Evolutionary conservation across 768 basidiomycete species (phyloP).

Genomic region (Plicaturopsis crispa): DNA sequence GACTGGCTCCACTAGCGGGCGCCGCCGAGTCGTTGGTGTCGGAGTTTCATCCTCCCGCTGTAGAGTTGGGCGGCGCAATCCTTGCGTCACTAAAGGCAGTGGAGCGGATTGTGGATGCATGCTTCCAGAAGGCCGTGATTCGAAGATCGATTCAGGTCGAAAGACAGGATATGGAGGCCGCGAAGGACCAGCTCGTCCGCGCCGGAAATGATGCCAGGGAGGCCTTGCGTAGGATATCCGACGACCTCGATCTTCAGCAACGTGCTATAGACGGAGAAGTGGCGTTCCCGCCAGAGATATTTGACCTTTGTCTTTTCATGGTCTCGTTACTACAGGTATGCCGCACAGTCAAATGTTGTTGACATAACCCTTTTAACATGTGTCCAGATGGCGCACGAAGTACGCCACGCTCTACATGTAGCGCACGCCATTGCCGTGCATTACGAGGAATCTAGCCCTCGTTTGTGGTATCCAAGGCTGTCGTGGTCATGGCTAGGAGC

Average conservation of each 20-base stretch:
- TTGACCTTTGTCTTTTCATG: slow-evolving; percentile 30
- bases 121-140: slow-evolving; percentile 15
- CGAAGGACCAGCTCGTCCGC: slow-evolving; percentile 15
- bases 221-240: slow-evolving; percentile 23
- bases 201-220: slow-evolving; percentile 19
- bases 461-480: slow-evolving; percentile 33
- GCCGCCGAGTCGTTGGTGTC: slow-evolving; percentile 8
- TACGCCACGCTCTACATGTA: slow-evolving; percentile 25
- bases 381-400: slow-evolving; percentile 35
- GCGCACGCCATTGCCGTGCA: slow-evolving; percentile 19
- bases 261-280: slow-evolving; percentile 11
- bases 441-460: slow-evolving; percentile 22
- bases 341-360: background rate
- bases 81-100: slow-evolving; percentile 26
- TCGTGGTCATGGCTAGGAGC: slow-evolving; percentile 35
- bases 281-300: slow-evolving; percentile 20
- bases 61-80: slow-evolving; percentile 26
- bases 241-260: slow-evolving; percentile 20
- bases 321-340: slow-evolving; percentile 38
- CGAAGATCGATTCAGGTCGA: slow-evolving; percentile 5
- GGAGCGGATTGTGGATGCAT: slow-evolving; percentile 22
- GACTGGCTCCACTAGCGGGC: background rate
- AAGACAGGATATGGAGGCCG: slow-evolving; percentile 8
- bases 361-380: background rate
- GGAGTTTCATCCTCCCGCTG: slow-evolving; percentile 18